Evolutionary conservation across 768 basidiomycete genomes (phyloP), one percentile per base, ranked within the genome.

Genomic region (Wakefieldia striispora): DNA sequence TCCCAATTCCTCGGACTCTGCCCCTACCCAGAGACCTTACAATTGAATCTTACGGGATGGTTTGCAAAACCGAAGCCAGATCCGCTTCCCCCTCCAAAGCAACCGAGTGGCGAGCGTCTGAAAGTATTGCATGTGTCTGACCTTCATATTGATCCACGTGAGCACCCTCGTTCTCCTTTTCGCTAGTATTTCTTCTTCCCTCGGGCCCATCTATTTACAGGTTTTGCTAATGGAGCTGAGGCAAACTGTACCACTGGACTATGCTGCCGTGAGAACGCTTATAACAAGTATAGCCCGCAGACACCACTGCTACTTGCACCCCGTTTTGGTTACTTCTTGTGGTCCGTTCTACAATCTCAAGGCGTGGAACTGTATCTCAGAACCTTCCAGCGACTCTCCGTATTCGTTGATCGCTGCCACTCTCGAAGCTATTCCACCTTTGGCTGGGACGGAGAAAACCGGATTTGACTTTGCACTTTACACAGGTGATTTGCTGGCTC

Each of bases 101-200:
- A 74, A 61, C 75, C 77, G 14, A 86, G 80, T 38, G 86, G 86
- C 12, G 66, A 86, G 58, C 74, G 80, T 33, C 69, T 88, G 37
- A 88, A 86, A 62, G 81, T 89, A 0, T 66, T 91, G 49, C 88
- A 90, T 61, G 48, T 91, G n/a, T 87, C 86, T 1, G 88, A 90
- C 59, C 73, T 87, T 49, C 88, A 89, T 63, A 67, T 91, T 43
- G 88, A 90, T 64, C 83, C 87, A 34, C 77, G 86, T 84, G 56
- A 42, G 76, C 58, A 14, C 17, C 21, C 19, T 20, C 12, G 17
- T 23, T 9, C 17, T 29, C 26, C 37, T 45, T 11, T 33, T 38
- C 21, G 19, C 40, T 41, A 24, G 17, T 38, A 29, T 37, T 13
- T 45, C 43, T 31, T 24, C 40, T 45, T 11, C 40, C 43, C 36